Conservation (phyloP, 2,329 filamentous ascomycete genomes). For the Sclerotinia borealis region DNA sequence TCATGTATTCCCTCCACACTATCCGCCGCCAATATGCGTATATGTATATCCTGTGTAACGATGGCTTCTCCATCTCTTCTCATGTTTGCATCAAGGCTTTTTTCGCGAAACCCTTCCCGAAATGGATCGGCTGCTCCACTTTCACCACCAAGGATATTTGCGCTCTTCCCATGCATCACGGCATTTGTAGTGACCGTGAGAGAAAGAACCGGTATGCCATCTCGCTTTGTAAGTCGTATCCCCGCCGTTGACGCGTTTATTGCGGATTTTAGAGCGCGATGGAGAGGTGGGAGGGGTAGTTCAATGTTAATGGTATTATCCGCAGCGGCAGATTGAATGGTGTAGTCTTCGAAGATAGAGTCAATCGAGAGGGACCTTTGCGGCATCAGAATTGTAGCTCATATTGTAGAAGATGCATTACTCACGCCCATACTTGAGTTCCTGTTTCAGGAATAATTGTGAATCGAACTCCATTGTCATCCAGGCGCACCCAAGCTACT, state of each 20-base stretch:
- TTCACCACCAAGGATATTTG: constrained; percentile 27
- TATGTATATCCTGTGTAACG: constrained; percentile 93
- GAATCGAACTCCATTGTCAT: constrained; percentile 82
- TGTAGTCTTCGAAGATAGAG: constrained; percentile 80
- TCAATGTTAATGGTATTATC: constrained; percentile 95
- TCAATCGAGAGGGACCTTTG: constrained; percentile 58
- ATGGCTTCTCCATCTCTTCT: constrained; percentile 77
- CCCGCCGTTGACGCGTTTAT: constrained; percentile 73
- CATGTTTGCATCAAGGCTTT: constrained; percentile 48
- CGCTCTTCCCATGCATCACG: constrained; percentile 43
- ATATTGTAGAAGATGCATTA: constrained; percentile 32
- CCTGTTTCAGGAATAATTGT: constrained; percentile 93
- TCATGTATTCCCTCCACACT: constrained; percentile 92
- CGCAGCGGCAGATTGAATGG: constrained; percentile 74
- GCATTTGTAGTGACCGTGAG: constrained; percentile 83
- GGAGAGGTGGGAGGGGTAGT: constrained; percentile 79
- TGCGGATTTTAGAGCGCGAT: constrained; percentile 87
- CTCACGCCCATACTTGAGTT: constrained; percentile 92
- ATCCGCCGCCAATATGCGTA: constrained; percentile 77
- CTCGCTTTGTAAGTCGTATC: constrained; percentile 88
- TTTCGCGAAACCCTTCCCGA: constrained; percentile 44
- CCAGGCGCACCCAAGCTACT: constrained; percentile 53
- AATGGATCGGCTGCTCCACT: constrained; percentile 37
- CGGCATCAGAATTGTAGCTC: constrained; percentile 16
- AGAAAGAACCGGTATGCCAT: constrained; percentile 76